Conservation (phyloP, 805 yeast genomes). For the Candida saitoana region DNA sequence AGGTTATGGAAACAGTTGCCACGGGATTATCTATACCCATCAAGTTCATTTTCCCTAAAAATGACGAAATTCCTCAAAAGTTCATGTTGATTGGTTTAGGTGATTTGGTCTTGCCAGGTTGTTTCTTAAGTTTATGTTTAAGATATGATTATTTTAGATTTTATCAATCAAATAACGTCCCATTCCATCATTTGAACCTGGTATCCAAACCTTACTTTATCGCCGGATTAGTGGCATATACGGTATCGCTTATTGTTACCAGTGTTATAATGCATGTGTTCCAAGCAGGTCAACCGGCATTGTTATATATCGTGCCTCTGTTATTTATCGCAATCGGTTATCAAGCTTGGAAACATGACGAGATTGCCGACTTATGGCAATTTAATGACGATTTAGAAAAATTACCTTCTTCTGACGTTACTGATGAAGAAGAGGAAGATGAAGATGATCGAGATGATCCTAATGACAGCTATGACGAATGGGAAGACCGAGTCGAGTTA, state of each 20-base stretch:
- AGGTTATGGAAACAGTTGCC: constrained; percentile 63
- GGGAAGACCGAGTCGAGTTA: constrained; percentile 13
- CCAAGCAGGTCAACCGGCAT: constrained; percentile 61
- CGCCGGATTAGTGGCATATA: constrained; percentile 45
- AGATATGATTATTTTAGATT: constrained; percentile 48
- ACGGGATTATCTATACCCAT: constrained; percentile 51
- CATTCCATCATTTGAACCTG: constrained; percentile 36
- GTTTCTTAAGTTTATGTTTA: constrained; percentile 48
- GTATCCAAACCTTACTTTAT: constrained; percentile 46
- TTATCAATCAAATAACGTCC: constrained; percentile 11
- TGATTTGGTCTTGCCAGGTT: constrained; percentile 61
- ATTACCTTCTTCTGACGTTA: constrained; percentile 7
- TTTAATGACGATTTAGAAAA: constrained; percentile 28
- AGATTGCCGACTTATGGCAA: constrained; percentile 36
- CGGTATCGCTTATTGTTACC: constrained; percentile 43
- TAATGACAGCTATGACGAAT: constrained; percentile 11
- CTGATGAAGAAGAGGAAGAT: constrained; percentile 14
- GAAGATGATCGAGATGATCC: constrained; percentile 10
- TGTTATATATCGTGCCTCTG: constrained; percentile 59
- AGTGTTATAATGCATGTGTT: constrained; percentile 34
- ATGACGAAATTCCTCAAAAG: constrained; percentile 6
- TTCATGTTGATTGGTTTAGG: constrained; percentile 57
- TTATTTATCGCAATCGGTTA: constrained; percentile 26
- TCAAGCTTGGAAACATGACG: constrained; percentile 38
- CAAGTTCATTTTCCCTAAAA: constrained; percentile 42